Evolutionary conservation across 176 grass and related monocot genomes (phyloP), one percentile per base, ranked within the genome.

Genomic region (Raddia distichophylla): DNA sequence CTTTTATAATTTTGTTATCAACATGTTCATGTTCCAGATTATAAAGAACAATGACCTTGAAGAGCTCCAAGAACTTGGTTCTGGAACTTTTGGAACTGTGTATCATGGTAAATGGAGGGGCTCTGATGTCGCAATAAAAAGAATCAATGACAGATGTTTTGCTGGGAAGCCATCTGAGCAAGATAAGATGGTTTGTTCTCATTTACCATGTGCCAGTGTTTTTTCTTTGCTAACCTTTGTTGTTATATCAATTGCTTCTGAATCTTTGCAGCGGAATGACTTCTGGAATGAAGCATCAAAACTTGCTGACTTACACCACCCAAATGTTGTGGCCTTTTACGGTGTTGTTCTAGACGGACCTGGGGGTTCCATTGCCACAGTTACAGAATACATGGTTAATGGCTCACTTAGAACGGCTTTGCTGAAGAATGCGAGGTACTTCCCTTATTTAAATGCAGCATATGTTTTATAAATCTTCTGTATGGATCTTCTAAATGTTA

Each of bases 31-130:
- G 50, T 83, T 71, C 47, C 91, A 99, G 97, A 90, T 99, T 86
- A 96, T 99, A 90, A 99, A 91, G 75, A 99, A 99, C 46, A 92
- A 84, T 73, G 97, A 99, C 78, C 91, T 99, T 9, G 97, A 99
- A 90, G 93, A 99, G 82, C 78, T 96, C 53, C 86, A 85, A 52
- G 97, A 99, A 79, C 97, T 96, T 57, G 97, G 97, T 80, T 96
- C 97, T 68, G 97, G 97, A 83, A 93, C 93, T 61, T 99, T 93
- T 74, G 97, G 97, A 59, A 99, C 97, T 70, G 97, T 99, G 11
- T 99, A 96, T 81, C 93, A 99, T 88, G 97, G 97, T 16, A 99
- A 99, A 85, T 99, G 97, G 97, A 91, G 97, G 73, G 97, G 97
- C 18, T 89, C 93, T 69, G 97, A 99, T 80, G 97, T 99, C 83